Conservation (phyloP, 345 rosid genomes). For the Salix suchowensis region DNA sequence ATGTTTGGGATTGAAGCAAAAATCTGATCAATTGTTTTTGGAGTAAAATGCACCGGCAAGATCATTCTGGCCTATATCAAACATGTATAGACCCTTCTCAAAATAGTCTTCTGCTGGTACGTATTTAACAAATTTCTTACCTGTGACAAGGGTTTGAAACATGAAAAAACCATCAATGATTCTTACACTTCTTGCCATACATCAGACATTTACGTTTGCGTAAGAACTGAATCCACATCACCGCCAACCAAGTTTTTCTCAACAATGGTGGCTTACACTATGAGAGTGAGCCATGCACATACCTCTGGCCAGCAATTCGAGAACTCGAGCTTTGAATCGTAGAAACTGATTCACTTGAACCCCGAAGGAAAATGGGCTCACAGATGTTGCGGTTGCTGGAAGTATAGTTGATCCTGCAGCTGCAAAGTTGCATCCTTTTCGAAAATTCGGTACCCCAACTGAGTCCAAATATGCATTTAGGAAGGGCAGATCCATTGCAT, state of each 20-base stretch:
- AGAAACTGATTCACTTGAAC: slow-evolving; percentile 80
- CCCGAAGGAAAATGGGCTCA: slow-evolving; percentile 76
- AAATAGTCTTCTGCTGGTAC: slow-evolving; percentile 67
- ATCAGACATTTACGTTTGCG: background rate
- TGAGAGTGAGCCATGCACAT: background rate
- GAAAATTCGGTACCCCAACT: slow-evolving; percentile 71
- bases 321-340: slow-evolving; percentile 64
- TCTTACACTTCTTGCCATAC: background rate
- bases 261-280: background rate
- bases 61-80: slow-evolving; percentile 96
- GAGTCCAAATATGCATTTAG: slow-evolving; percentile 86
- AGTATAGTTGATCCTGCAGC: slow-evolving; percentile 79
- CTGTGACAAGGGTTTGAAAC: slow-evolving; percentile 28
- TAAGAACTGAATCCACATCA: background rate
- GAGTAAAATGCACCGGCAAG: slow-evolving; percentile 95
- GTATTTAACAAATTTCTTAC: slow-evolving; percentile 47
- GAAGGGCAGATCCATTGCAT: slow-evolving; percentile 87
- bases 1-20: slow-evolving; percentile 66
- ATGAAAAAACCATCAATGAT: background rate
- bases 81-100: slow-evolving; percentile 67
- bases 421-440: slow-evolving; percentile 83
- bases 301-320: slow-evolving; percentile 61
- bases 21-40: slow-evolving; percentile 76
- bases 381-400: slow-evolving; percentile 64
- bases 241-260: background rate